Base-by-base conservation (phyloP, 1,284 basidiomycete species). In the Fomitopsis palustris region DNA sequence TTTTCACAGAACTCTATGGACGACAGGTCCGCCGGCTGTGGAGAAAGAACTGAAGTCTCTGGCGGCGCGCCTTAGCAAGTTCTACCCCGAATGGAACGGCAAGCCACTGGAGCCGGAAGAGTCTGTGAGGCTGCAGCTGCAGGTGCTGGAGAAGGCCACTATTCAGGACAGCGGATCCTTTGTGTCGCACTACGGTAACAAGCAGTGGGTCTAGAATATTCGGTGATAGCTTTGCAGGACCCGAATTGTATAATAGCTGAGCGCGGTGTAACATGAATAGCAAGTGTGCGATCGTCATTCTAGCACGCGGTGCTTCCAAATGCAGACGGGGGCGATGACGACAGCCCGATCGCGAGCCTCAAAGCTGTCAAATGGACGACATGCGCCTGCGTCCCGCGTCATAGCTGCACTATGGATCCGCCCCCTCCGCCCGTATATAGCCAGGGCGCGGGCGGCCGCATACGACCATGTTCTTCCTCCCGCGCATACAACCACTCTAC, bases 151-250 rank as follows among this genome's bases (percentile, higher is more conserved):
- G 41, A 63, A 65, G 39, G 54, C 62, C 23, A 72, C 69, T 1
- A 57, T 68, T 1, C 63, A 69, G 54, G 69, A 75, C 12, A 72
- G 63, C 16, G 76, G 76, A 7, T 65, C 67, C 7, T 77, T 77
- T 57, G 41, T 77, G 6, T 75, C 72, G n/a, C 75, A 78, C 21
- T 57, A 66, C 41, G 73, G 74, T 8, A 70, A 74, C 58, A 70
- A 74, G 42, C n/a, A 58, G 17, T 58, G 56, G 56, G 42, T 52
- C n/a, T 52, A 27, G 23, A 27, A 31, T n/a, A 33, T 10, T 10
- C 12, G 31, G 31, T n/a, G n/a, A n/a, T n/a, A n/a, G n/a, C n/a
- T n/a, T n/a, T n/a, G n/a, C n/a, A n/a, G n/a, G n/a, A n/a, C n/a
- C n/a, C n/a, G n/a, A n/a, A n/a, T n/a, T n/a, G n/a, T n/a, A n/a